These are phyloP conservation scores for Eucalyptus cloeziana DNA, from an alignment of 345 rosid species.

Conservation along the genomic window DNA sequence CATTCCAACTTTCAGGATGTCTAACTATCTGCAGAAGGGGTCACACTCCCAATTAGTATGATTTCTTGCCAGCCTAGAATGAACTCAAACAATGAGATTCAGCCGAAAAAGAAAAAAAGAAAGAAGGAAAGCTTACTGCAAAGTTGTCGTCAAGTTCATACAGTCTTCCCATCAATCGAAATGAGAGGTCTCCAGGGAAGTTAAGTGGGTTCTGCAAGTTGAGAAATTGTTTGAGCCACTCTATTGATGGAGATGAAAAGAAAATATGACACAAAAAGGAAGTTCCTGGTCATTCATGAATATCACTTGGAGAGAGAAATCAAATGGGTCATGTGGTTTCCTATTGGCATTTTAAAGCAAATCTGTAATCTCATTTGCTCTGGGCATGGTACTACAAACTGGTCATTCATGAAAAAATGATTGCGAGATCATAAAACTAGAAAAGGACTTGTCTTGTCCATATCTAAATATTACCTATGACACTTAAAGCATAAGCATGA, in stretches of 20 bases:
- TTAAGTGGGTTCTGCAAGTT: conserved; percentile 56
- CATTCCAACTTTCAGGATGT: conserved; percentile 80
- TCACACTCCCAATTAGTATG: neutral
- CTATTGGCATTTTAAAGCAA: neutral
- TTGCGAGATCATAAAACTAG: neutral
- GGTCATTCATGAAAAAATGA: neutral
- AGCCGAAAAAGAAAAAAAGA: neutral
- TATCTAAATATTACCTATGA: neutral
- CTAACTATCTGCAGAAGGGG: conserved; percentile 28
- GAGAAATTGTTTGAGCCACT: neutral
- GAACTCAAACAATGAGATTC: neutral
- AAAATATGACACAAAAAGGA: neutral
- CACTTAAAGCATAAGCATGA: neutral
- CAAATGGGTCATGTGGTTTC: neutral
- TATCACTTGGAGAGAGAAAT: neutral
- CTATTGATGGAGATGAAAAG: neutral
- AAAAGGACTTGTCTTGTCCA: neutral
- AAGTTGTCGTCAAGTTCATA: conserved; percentile 39
- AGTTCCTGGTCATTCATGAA: neutral
- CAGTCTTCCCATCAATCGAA: conserved; percentile 47
- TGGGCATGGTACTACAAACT: neutral
- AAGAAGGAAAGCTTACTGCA: conserved; percentile 19
- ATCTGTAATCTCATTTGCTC: neutral
- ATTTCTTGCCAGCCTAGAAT: neutral
- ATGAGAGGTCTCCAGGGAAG: conserved; percentile 80